Base-by-base conservation (phyloP, 2,329 filamentous ascomycete genomes). In the Penicillium sp. region DNA sequence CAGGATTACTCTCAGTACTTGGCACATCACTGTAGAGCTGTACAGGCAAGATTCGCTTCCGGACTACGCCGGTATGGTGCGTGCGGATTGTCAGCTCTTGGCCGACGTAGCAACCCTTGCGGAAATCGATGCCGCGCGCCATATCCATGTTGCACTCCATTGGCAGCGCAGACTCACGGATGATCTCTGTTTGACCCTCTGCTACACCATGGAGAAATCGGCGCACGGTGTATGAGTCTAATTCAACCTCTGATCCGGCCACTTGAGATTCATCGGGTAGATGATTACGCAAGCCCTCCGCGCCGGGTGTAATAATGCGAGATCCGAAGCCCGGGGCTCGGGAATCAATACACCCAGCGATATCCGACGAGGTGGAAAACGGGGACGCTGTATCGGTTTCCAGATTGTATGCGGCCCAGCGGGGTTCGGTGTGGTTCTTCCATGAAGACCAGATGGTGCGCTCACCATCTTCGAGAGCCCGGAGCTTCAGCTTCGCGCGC, bases 51-150 rank as follows among this genome's bases (percentile, higher is more conserved):
- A 97, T 84, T 45, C 94, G 82, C 79, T 96, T 96, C 56, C 94
- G 82, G 38, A 99, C 90, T 15, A 99, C 90, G 21, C 94, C 94
- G 12, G 88, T 92, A 73, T 99, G 94, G 70, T 92, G 88, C 1
- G 94, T 99, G 39, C 94, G 87, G 60, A 97, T 96, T 1, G 94
- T 97, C 58, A 99, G 81, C 72, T 99, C 94, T 74, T 99, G 94
- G 0, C 94, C 94, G 7, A 97, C 85, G 72, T 99, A 99, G 74
- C 94, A 99, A 7, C 94, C 94, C 76, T 99, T 99, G 67, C 85
- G 85, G 76, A 94, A 99, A 73, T 96, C 90, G 60, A 99, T 87
- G 24, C 85, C 94, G 44, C 83, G 82, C 81, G 89, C 89, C 54
- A 89, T 76, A 72, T 99, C 94, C 69, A 97, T 81, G 70, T 96